Evolutionary conservation across 208 protist genomes (phyloP), one percentile per base, ranked within the genome.

Genomic region (Leishmania arabica): DNA sequence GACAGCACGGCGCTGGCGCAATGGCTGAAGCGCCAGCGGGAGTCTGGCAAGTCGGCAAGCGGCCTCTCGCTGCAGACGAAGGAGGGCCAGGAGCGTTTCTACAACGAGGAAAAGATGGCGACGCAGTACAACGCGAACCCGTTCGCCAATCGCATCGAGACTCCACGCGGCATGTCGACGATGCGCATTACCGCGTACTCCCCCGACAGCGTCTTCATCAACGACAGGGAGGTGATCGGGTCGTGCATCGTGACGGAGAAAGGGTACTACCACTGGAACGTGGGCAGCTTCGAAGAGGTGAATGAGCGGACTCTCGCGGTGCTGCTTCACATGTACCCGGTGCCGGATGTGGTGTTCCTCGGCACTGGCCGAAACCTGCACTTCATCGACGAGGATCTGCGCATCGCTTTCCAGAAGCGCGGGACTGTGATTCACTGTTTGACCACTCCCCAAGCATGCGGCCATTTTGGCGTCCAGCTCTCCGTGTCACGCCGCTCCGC

Each of bases 91-190:
- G 91, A 97, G 82, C 88, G 94, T n/a, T 96, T 94, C 84, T 97
- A 97, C 84, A 95, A 97, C 73, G 94, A 97, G 82, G 92, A 97
- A 81, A 97, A 97, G 82, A 97, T 97, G 94, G 91, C 94, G n/a
- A 97, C 94, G 17, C 94, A 97, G 88, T 97, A 96, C 89, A 86
- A 91, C 86, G 94, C 91, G 27, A 97, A 97, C 80, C 94, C 94
- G 9, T 97, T 97, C 70, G 87, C 94, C 58, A 92, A 90, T 58
- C 92, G 94, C 53, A 88, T 97, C 3, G 94, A 97, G 88, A 88
- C 89, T 34, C 94, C 94, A 6, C 81, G 90, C 15, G 94, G 94
- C 40, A 87, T 95, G 82, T 86, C 91, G 15, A 91, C 91, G 83
- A 91, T 91, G 82, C 83, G 87, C 56, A 84, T 97, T 51, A 95